These are phyloP conservation scores for Trichoderma citrinoviride DNA, from an alignment of 2,329 filamentous ascomycete genomes.

Conservation along the genomic window DNA sequence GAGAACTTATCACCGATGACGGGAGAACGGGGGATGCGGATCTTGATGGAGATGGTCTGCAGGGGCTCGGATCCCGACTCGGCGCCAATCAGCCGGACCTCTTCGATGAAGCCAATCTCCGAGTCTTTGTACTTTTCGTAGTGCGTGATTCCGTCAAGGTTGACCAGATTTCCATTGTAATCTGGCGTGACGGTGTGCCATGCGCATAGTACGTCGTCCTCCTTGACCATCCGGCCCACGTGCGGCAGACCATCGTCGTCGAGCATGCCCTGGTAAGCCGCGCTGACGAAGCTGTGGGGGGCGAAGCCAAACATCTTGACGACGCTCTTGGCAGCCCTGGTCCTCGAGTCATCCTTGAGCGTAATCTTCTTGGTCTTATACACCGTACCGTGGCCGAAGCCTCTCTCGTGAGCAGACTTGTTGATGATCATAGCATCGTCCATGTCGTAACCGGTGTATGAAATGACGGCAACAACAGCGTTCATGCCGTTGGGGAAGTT, in stretches of 20 bases:
- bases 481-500: constrained; percentile 98
- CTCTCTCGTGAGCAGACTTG: constrained; percentile 92
- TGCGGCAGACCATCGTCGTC: constrained; percentile 86
- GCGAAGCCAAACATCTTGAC: constrained; percentile 90
- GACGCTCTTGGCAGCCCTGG: constrained; percentile 64
- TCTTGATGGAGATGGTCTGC: constrained; percentile 88
- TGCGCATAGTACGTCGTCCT: constrained; percentile 82
- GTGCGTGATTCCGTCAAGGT: constrained; percentile 80
- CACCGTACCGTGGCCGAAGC: constrained; percentile 92
- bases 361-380: constrained; percentile 96
- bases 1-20: constrained; percentile 99
- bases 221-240: constrained; percentile 71
- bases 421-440: constrained; percentile 99
- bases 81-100: constrained; percentile 84
- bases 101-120: constrained; percentile 85
- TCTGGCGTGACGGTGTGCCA: constrained; percentile 86
- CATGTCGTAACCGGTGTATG: constrained; percentile 99
- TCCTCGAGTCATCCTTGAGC: constrained; percentile 74
- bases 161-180: constrained; percentile 73
- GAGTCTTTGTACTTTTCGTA: constrained; percentile 93
- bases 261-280: constrained; percentile 67
- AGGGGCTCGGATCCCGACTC: constrained; percentile 80
- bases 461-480: constrained; percentile 94
- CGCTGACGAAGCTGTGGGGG: constrained; percentile 69
- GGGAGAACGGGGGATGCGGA: constrained; percentile 83